These are phyloP conservation scores for Ochetophila trinervis DNA, from an alignment of 306 rosid species.

Conservation along the genomic window DNA sequence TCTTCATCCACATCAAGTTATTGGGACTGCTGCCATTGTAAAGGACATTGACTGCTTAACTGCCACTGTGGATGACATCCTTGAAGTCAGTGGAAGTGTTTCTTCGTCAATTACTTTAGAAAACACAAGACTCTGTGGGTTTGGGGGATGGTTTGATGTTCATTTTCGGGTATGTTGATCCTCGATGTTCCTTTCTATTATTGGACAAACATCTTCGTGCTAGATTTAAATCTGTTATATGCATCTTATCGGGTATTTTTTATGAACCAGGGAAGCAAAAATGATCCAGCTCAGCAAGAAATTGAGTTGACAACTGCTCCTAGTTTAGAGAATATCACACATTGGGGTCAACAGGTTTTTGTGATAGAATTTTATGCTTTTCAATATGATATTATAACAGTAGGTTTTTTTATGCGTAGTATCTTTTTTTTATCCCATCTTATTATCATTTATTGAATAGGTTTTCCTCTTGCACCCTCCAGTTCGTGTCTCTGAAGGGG, in stretches of 20 bases:
- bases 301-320: slow-evolving; percentile 93
- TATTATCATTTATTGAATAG: slow-evolving; percentile 37
- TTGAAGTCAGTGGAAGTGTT: slow-evolving; percentile 60
- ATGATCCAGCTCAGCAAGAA: slow-evolving; percentile 77
- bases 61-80: slow-evolving; percentile 72
- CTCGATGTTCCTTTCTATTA: slow-evolving; percentile 6
- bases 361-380: not conserved
- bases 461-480: slow-evolving; percentile 80
- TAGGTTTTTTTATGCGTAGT: not conserved
- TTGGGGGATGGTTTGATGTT: slow-evolving; percentile 98
- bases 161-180: slow-evolving; percentile 76
- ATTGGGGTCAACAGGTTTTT: slow-evolving; percentile 98
- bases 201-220: not conserved
- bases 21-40: slow-evolving; percentile 70
- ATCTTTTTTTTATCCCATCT: not conserved
- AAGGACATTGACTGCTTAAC: slow-evolving; percentile 91
- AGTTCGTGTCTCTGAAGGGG: slow-evolving; percentile 55
- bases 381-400: not conserved
- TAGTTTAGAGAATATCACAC: slow-evolving; percentile 58
- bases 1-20: slow-evolving; percentile 84
- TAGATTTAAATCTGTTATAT: slow-evolving; percentile 9
- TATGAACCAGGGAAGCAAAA: slow-evolving; percentile 69
- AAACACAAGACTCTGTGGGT: slow-evolving; percentile 68
- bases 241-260: slow-evolving; percentile 8
- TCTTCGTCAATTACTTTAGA: slow-evolving; percentile 48